phyloP scores from a whole-genome alignment of 495 filamentous ascomycete species.

The Aspergillus wentii region DNA sequence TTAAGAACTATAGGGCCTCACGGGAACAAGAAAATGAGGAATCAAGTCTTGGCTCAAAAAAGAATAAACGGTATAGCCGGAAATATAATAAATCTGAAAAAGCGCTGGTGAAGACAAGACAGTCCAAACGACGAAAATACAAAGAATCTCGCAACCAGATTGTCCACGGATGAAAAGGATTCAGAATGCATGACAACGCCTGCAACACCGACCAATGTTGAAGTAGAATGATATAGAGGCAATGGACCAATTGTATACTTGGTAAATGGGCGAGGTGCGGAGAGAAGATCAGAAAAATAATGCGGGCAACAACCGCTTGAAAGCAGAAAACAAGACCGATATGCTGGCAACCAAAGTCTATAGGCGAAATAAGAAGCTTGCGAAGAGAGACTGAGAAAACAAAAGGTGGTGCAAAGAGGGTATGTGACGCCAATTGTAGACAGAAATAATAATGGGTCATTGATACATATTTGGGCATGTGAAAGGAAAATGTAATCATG shows the following conservation, averaged over 20 bases:
- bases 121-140: no score
- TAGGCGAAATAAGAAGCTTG: constrained; percentile 9
- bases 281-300: constrained; percentile 1
- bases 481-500: constrained; percentile 6
- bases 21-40: no score
- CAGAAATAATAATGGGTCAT: constrained; percentile 4
- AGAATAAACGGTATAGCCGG: no score
- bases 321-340: constrained; percentile 8
- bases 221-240: constrained; percentile 5
- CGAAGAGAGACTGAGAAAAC: not conserved
- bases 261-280: not conserved
- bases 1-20: no score
- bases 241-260: no score
- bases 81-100: no score
- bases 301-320: constrained; percentile 1
- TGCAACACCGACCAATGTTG: constrained; percentile 20
- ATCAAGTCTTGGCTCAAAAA: no score
- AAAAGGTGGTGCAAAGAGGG: constrained; percentile 7
- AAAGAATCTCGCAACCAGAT: no score
- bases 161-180: no score
- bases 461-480: constrained; percentile 7
- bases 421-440: constrained; percentile 15
- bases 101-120: no score
- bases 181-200: constrained; percentile 12
- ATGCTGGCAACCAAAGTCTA: constrained; percentile 22